phyloP scores from a whole-genome alignment of 2,329 filamentous ascomycete species.

The Fusarium nurragi region DNA sequence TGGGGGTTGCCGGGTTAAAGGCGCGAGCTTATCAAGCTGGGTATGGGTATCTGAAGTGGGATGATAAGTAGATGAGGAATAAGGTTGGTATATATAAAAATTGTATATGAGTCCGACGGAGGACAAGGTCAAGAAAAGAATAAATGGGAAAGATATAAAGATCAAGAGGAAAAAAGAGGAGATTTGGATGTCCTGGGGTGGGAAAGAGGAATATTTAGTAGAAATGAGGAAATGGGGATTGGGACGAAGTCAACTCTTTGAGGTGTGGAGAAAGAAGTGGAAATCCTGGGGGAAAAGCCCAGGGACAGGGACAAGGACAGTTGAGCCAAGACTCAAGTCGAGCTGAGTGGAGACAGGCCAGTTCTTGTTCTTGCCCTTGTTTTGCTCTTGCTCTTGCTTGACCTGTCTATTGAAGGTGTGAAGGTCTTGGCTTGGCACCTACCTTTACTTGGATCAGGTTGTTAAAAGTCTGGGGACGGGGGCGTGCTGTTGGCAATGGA shows the following conservation, averaged over 20 bases:
- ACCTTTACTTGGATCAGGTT: neutral
- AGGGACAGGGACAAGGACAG: conserved; percentile 17
- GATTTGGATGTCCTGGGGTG: conserved; percentile 26
- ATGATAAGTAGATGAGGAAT: neutral
- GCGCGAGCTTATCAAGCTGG: conserved; percentile 3
- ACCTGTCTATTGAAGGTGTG: neutral
- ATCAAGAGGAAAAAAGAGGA: conserved; percentile 22
- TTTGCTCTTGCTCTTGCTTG: conserved; percentile 1
- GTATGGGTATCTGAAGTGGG: conserved; percentile 22
- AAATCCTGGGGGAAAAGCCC: conserved; percentile 44
- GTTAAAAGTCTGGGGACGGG: conserved; percentile 12
- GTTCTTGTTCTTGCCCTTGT: conserved; percentile 19
- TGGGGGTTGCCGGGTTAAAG: conserved; percentile 16
- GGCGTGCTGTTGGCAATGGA: conserved; percentile 19
- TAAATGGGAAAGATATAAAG: conserved; percentile 7
- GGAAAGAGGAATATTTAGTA: conserved; percentile 41
- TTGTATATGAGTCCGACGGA: neutral
- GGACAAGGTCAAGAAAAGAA: conserved; percentile 3
- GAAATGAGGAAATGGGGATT: conserved; percentile 40
- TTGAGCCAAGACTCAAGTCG: no score
- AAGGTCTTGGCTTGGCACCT: neutral
- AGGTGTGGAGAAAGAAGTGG: conserved; percentile 43
- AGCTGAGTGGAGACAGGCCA: conserved; percentile 33
- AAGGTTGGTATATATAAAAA: conserved; percentile 4
- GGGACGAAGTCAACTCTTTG: conserved; percentile 15